phyloP scores from a whole-genome alignment of 805 yeast genomes.

The Ogataea nitratoaversa region DNA sequence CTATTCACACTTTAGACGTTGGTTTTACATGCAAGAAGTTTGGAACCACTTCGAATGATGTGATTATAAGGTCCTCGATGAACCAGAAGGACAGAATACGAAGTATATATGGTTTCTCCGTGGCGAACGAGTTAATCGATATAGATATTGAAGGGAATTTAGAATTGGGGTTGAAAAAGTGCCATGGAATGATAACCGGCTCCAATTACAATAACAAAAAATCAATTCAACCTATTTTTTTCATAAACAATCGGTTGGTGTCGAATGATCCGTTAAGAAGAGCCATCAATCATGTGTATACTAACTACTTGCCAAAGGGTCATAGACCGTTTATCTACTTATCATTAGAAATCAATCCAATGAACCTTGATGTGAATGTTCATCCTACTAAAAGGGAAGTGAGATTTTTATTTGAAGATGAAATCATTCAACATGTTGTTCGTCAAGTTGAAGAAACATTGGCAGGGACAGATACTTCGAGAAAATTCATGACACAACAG shows the following conservation, averaged over 20 bases:
- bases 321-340: constrained; percentile 73
- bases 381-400: constrained; percentile 97
- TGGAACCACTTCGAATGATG: constrained; percentile 68
- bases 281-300: constrained; percentile 59
- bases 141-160: constrained; percentile 34
- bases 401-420: constrained; percentile 79
- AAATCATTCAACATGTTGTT: constrained; percentile 64
- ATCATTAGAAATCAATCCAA: constrained; percentile 61
- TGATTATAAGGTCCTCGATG: constrained; percentile 52
- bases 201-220: constrained; percentile 70
- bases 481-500: constrained; percentile 66
- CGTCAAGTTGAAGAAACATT: constrained; percentile 46
- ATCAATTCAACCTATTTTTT: constrained; percentile 63
- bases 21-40: constrained; percentile 77
- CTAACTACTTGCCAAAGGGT: constrained; percentile 73
- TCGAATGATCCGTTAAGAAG: constrained; percentile 74
- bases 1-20: constrained; percentile 64
- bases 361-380: constrained; percentile 82
- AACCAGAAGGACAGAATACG: constrained; percentile 66
- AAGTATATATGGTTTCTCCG: constrained; percentile 60
- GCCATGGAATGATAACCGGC: constrained; percentile 62
- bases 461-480: constrained; percentile 55
- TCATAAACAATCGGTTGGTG: constrained; percentile 82
- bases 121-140: constrained; percentile 61
- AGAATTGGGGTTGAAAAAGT: constrained; percentile 46